These are phyloP conservation scores for Plasmodium gonderi DNA, from an alignment of 169 alveolate species.

Conservation along the genomic window DNA sequence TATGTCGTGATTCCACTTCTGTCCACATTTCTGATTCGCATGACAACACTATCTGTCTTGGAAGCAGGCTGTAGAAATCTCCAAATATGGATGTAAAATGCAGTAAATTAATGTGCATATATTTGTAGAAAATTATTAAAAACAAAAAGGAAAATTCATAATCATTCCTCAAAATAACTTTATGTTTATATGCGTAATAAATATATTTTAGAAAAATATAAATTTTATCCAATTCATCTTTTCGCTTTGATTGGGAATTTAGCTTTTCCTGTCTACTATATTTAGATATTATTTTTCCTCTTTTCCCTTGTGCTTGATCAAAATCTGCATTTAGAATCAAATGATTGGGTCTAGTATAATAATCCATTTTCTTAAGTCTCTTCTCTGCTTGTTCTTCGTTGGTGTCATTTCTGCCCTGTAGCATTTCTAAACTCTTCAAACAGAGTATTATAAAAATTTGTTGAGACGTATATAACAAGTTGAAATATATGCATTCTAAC, in stretches of 20 bases:
- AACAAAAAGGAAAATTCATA: constrained; percentile 39
- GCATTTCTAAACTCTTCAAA: constrained; percentile 14
- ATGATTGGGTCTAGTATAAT: background rate
- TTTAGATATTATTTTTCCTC: background rate
- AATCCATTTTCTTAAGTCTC: background rate
- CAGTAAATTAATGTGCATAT: constrained; percentile 38
- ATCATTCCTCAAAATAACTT: constrained; percentile 28
- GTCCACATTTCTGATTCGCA: too few species aligned
- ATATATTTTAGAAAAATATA: constrained; percentile 63
- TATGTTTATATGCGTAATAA: constrained; percentile 28
- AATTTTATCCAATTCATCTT: constrained; percentile 23
- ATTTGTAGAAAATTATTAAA: constrained; percentile 51
- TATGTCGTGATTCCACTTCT: background rate
- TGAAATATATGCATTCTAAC: constrained; percentile 18
- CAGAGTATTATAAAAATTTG: constrained; percentile 30
- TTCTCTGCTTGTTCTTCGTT: background rate
- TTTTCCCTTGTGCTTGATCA: background rate
- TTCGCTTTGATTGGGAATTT: background rate
- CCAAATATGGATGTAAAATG: constrained; percentile 53
- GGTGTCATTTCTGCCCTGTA: constrained; percentile 1
- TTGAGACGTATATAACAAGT: constrained; percentile 32
- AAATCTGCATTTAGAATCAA: background rate
- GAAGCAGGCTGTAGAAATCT: constrained; percentile 57
- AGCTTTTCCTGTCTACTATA: background rate
- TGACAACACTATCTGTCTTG: constrained; percentile 9